A percentile compares a stretch with the other conserved stretches of the same genome.
phyloP scores from a whole-genome alignment of 768 basidiomycete species.

The Rhizopogon vinicolor region DNA sequence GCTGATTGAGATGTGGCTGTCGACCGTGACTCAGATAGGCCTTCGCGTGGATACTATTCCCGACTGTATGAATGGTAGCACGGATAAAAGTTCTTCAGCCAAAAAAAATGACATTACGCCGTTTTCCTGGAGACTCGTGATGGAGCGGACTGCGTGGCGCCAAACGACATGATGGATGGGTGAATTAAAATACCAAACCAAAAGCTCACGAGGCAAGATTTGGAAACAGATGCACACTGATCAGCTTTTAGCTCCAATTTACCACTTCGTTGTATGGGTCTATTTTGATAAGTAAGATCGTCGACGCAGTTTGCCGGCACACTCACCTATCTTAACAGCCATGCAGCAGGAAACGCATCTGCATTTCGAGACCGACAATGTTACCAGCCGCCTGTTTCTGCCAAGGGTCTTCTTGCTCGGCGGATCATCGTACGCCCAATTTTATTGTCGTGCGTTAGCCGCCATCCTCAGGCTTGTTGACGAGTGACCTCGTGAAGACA shows the following conservation, averaged over 20 bases:
- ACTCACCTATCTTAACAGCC: conserved; percentile 96
- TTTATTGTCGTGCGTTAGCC: not conserved
- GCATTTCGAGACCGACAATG: conserved; percentile 91
- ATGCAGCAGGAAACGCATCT: conserved; percentile 93
- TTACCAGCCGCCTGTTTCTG: conserved; percentile 90
- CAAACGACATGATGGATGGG: conserved; percentile 99
- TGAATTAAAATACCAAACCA: conserved; percentile 86
- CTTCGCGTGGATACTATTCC: too few relatives aligned
- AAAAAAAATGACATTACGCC: too few relatives aligned
- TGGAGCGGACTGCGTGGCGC: conserved; percentile 97
- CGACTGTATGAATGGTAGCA: too few relatives aligned
- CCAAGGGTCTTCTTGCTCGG: conserved; percentile 75
- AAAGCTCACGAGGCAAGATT: conserved; percentile 63
- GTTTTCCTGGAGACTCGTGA: conserved; percentile 34
- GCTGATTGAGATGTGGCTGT: too few relatives aligned
- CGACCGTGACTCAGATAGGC: too few relatives aligned
- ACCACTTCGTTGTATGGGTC: conserved; percentile 50
- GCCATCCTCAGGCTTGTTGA: too few relatives aligned
- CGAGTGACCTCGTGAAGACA: too few relatives aligned
- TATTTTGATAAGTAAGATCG: conserved; percentile 48
- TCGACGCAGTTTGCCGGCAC: conserved; percentile 20
- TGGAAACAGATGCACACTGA: conserved; percentile 86
- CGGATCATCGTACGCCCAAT: conserved; percentile 76
- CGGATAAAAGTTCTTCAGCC: too few relatives aligned
- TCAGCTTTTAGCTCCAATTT: conserved; percentile 98